Base-by-base conservation (phyloP, 352 stramenopile species). In the Globisporangium emineosum region DNA sequence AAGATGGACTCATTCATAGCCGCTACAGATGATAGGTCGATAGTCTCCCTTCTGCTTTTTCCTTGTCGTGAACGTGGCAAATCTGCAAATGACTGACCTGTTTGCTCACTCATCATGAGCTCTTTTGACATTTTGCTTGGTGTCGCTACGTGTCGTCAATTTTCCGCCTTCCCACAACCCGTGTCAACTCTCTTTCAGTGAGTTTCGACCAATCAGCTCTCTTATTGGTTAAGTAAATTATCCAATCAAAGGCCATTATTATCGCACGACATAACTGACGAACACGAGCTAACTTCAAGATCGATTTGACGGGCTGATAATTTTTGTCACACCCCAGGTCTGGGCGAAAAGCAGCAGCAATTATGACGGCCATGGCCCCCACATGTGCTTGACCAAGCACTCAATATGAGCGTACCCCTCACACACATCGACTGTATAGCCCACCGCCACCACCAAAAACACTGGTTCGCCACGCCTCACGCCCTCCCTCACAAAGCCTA, bases 1-100 rank as follows among this genome's bases (percentile, higher is more conserved):
- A 91, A 73, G 9, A 89, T 59, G 15, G 43, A 19, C 54, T 72
- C 66, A 60, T 58, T 84, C 70, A 83, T 88, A 17, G 23, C 71
- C n/a, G 19, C 40, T 2, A 6, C 40, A 47, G 17, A 47, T 17
- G 2, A 21, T 21, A 21, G 17, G 19, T 47, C 37, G 33, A 40
- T 45, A 21, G 37, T n/a, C 37, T 45, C 40, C 40, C 17, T 47
- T 47, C 40, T 12, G 17, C 40, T 47, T 47, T n/a, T n/a, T n/a
- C n/a, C 40, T 19, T 47, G 5, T 21, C 5, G 17, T 17, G 17
- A 10, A 10, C 15, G 17, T 21, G 2, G 40, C 40, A 21, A 47
- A 47, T 47, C 40, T 47, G 17, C 40, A 21, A 47, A 40, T 33
- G 49, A 21, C 49, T n/a, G 30, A 23, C 15, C n/a, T 30, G 13